Base-by-base conservation (phyloP, 495 filamentous ascomycete genomes). In the Penicillium psychrofluorescens region DNA sequence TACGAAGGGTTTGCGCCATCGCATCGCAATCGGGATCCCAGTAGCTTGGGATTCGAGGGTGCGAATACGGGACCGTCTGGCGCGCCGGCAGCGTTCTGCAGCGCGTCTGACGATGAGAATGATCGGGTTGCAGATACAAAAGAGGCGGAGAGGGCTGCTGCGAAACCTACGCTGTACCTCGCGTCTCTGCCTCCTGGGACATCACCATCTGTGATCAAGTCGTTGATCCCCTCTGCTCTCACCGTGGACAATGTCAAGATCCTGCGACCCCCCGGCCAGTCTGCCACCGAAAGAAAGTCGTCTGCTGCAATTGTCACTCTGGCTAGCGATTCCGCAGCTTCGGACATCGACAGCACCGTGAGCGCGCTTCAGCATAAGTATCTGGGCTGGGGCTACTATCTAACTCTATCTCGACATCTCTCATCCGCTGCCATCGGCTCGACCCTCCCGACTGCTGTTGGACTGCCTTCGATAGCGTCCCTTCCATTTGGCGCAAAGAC, bases 81-180 rank as follows among this genome's bases (percentile, higher is more conserved):
- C 38, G 55, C 70, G 8, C 64, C 63, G 11, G 56, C 70, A 11
- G 75, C 65, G 7, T 78, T 81, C 52, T 66, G 71, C 36, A 53
- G 27, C 39, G 54, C 56, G 6, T 71, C 65, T 7, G 73, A 77
- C 37, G 72, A 80, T 47, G 71, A 77, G 49, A 67, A 77, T 35
- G 72, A 81, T 39, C 62, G 62, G 11, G 47, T 55, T 30, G 56
- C 62, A 10, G 69, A 71, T 45, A 44, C 62, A 36, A 72, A 68
- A 42, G 76, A 79, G 10, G 80, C 81, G 30, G 86, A 92, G 49
- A 84, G 80, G 50, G 81, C 83, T 32, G 79, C 80, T 43, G 80
- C 91, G 11, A 91, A 88, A 56, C 90, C 89, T n/a, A 95, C 90
- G 0, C 58, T 97, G n/a, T 83, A 84, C 32, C 70, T 97, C 22